Conservation (phyloP, 1,139 yeast species). For the Schwanniomyces etchellsii region DNA sequence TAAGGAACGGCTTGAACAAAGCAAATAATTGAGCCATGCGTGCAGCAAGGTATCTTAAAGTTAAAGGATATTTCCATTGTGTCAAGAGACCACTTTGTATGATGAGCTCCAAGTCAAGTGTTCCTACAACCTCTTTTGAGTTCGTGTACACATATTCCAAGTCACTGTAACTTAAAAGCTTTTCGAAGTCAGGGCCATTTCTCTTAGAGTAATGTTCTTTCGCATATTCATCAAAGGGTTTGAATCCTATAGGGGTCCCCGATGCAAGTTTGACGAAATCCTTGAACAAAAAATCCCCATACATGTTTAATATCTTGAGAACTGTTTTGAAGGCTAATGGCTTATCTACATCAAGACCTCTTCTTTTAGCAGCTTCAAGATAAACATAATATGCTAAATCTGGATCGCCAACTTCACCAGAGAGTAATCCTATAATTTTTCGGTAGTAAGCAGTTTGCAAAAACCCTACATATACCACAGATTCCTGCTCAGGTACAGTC, state of each 20-base stretch:
- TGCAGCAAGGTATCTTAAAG: conserved; percentile 51
- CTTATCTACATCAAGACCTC: conserved; percentile 43
- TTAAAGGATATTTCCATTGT: conserved; percentile 49
- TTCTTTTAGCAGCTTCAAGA: conserved; percentile 36
- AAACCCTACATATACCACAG: conserved; percentile 45
- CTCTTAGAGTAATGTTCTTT: conserved; percentile 3
- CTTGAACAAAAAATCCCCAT: conserved; percentile 23
- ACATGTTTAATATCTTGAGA: conserved; percentile 29
- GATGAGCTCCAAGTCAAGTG: conserved; percentile 1
- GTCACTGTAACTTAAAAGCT: background rate
- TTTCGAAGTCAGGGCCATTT: conserved; percentile 2
- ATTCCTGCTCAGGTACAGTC: conserved; percentile 38
- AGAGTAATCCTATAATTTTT: conserved; percentile 32
- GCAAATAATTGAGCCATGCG: conserved; percentile 46
- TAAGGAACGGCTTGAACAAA: conserved; percentile 25
- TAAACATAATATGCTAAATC: conserved; percentile 26
- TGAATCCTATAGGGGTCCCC: conserved; percentile 42
- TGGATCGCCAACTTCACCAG: conserved; percentile 14
- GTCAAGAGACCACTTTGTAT: conserved; percentile 14
- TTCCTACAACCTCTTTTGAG: conserved; percentile 1
- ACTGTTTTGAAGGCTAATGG: conserved; percentile 39
- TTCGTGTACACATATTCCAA: conserved; percentile 1
- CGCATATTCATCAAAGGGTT: conserved; percentile 26
- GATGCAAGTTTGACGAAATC: conserved; percentile 44
- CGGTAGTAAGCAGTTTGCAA: conserved; percentile 56